Percentiles rank a stretch among this genome's conserved stretches.
Evolutionary conservation across 1,139 yeast species (phyloP).

Genomic region (Kodamaea derodonti): DNA sequence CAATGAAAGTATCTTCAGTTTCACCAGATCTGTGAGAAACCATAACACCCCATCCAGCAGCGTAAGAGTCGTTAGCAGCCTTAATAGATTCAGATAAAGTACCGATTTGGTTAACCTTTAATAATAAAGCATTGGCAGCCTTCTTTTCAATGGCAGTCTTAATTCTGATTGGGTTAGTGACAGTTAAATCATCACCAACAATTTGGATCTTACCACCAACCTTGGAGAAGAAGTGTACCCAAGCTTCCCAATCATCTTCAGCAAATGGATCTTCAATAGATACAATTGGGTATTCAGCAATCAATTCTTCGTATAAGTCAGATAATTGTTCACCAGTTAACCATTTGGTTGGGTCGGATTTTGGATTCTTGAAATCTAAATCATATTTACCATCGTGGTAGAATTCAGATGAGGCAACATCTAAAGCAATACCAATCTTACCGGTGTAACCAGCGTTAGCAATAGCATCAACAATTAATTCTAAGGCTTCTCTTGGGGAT

Average conservation of each 20-base stretch:
- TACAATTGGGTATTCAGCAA: constrained; percentile 90
- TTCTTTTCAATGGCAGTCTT: constrained; percentile 92
- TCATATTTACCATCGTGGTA: constrained; percentile 94
- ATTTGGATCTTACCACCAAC: constrained; percentile 73
- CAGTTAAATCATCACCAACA: constrained; percentile 96
- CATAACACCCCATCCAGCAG: constrained; percentile 97
- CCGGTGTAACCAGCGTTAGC: constrained; percentile 92
- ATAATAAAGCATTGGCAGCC: constrained; percentile 86
- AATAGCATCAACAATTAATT: constrained; percentile 83
- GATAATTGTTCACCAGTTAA: constrained; percentile 84
- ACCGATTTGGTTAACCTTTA: constrained; percentile 97
- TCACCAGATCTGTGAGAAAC: constrained; percentile 99
- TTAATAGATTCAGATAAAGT: constrained; percentile 85
- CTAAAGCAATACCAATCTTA: constrained; percentile 84
- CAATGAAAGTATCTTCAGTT: constrained; percentile 97
- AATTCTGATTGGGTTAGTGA: constrained; percentile 93
- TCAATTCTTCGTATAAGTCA: constrained; percentile 70
- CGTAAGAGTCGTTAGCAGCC: constrained; percentile 88
- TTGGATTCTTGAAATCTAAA: constrained; percentile 94
- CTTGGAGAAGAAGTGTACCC: constrained; percentile 77
- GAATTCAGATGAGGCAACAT: constrained; percentile 95
- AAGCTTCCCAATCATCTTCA: constrained; percentile 98
- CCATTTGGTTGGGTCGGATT: constrained; percentile 86
- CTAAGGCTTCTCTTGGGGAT: constrained; percentile 92
- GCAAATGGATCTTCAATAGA: constrained; percentile 98